Evolutionary conservation across 2,329 filamentous ascomycete genomes (phyloP), one percentile per base, ranked within the genome.

Genomic region (Fulvia fulva): DNA sequence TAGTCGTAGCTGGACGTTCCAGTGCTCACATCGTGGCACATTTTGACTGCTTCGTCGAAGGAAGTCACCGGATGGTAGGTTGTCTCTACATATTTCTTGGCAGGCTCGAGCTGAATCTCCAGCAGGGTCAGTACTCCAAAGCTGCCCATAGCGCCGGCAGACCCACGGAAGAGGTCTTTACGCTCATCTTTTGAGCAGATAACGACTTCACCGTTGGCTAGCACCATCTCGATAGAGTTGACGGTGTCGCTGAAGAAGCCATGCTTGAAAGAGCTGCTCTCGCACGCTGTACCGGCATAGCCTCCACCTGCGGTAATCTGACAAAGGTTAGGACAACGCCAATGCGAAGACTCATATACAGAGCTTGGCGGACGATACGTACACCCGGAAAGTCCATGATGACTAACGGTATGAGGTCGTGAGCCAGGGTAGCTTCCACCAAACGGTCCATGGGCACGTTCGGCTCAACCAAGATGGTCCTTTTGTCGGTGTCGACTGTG

Each of bases 381-480:
- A 46, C 44, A 0, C 85, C 84, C 0, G 86, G 86, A 53, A 89
- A 86, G 65, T 89, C 87, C 82, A 88, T 87, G 3, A 89, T 85
- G 0, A 89, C 84, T 0, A 80, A 81, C 0, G 81, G 85, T 1
- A 89, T 72, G 0, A 88, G 73, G 0, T 80, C 80, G 46, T 82
- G 67, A 5, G 73, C 69, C 51, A 86, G 63, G 0, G 85, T 85
- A 1, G 79, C 82, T 55, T 80, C 77, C 0, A 88, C 80, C 1
- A 89, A 75, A 0, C 73, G 73, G 59, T 87, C 85, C 85, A 89
- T 88, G 0, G 84, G 77, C 4, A 89, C 86, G 63, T 88, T 89
- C 0, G 86, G 85, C 67, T 89, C 85, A 0, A 87, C 85, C 0
- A 84, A 65, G 44, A 75, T 76, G 12, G 74, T 79, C 56, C 75